Evolutionary conservation across 1,139 yeast species (phyloP).

Genomic region (Blastobotrys aristatus): DNA sequence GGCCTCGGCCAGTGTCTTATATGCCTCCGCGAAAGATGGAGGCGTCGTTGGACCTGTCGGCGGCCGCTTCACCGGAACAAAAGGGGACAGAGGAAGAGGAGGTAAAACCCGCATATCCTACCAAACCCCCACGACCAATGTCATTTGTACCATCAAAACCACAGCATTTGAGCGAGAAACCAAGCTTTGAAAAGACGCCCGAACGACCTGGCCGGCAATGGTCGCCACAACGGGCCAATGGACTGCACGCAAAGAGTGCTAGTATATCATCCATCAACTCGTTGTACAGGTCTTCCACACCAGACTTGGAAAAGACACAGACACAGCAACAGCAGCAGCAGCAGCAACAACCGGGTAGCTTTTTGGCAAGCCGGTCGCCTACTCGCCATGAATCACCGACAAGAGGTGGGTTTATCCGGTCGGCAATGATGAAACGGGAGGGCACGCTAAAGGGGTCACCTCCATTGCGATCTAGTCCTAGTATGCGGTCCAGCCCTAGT

Average conservation of each 20-base stretch:
- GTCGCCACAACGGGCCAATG: background rate
- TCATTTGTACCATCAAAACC: too few relatives aligned
- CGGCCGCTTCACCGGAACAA: constrained; percentile 7
- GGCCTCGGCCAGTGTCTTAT: background rate
- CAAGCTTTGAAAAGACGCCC: too few relatives aligned
- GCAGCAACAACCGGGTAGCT: background rate
- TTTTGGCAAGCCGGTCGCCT: constrained; percentile 21
- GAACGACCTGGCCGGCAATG: too few relatives aligned
- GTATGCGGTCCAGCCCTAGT: background rate
- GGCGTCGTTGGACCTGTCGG: too few relatives aligned
- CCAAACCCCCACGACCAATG: background rate
- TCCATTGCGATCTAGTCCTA: constrained; percentile 1
- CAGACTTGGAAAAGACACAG: background rate
- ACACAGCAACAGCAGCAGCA: too few relatives aligned
- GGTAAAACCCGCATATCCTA: background rate
- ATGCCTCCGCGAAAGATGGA: too few relatives aligned
- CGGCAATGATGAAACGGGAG: constrained; percentile 30
- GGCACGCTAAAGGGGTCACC: constrained; percentile 9
- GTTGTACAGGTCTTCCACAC: background rate
- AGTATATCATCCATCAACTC: background rate
- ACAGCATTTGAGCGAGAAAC: background rate
- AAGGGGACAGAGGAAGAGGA: constrained; percentile 5
- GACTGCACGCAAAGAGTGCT: background rate
- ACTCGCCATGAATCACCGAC: constrained; percentile 20
- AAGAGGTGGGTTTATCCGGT: constrained; percentile 30